Evolutionary conservation across 306 rosid species (phyloP).

Genomic region (Cucumis hystrix): DNA sequence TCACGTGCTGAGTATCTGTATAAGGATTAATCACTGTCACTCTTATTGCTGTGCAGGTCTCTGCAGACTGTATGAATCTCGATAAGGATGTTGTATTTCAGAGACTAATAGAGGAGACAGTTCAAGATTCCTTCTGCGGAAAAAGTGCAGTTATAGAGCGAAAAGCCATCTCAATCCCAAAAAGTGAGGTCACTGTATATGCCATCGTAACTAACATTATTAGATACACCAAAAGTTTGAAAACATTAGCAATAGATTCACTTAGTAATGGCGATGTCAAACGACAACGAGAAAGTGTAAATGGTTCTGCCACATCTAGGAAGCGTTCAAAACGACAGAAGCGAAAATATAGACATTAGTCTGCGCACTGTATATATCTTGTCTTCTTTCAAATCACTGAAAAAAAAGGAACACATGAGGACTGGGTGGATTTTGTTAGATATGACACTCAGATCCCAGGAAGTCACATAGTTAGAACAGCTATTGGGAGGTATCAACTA

Average conservation of each 20-base stretch:
- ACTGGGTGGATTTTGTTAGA: conserved; percentile 95
- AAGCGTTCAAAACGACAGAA: conserved; percentile 60
- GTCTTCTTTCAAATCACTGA: conserved; percentile 7
- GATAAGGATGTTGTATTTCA: conserved; percentile 51
- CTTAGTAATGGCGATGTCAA: conserved; percentile 40
- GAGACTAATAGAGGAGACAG: conserved; percentile 56
- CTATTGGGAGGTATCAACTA: background rate
- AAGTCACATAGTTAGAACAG: conserved; percentile 1
- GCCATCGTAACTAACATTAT: conserved; percentile 67
- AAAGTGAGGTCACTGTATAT: conserved; percentile 43
- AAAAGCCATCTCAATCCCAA: conserved; percentile 31
- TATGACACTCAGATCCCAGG: conserved; percentile 40
- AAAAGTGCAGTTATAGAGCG: conserved; percentile 62
- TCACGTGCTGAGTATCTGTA: background rate
- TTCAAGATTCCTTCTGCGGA: conserved; percentile 56
- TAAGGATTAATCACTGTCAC: background rate
- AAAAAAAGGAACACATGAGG: conserved; percentile 10
- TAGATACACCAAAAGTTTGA: conserved; percentile 30
- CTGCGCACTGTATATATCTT: conserved; percentile 29
- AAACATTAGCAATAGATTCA: conserved; percentile 25
- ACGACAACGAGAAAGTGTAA: conserved; percentile 23
- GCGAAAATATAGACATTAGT: conserved; percentile 34
- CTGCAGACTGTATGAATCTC: conserved; percentile 42
- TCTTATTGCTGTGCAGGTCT: conserved; percentile 31
- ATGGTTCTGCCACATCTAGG: conserved; percentile 44